phyloP scores from a whole-genome alignment of 495 filamentous ascomycete genomes.

The Haplographium delicatum region DNA sequence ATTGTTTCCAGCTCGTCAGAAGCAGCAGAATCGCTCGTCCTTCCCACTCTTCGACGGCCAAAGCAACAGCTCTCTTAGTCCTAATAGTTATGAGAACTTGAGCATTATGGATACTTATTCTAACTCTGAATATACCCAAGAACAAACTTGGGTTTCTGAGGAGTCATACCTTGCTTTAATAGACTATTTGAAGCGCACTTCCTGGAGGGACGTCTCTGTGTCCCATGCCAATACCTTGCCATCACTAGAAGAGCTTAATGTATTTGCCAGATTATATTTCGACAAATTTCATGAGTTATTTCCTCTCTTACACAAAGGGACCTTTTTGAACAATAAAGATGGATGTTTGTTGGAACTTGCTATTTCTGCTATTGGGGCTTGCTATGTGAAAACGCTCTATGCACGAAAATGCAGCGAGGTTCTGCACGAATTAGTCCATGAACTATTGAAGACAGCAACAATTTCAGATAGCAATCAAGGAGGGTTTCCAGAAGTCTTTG shows the following conservation, averaged over 20 bases:
- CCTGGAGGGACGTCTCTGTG: no score
- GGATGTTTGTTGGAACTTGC: background rate
- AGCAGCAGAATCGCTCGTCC: constrained; percentile 15
- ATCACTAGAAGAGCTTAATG: background rate
- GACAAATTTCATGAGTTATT: background rate
- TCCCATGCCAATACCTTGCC: background rate
- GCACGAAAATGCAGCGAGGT: background rate
- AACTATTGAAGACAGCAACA: background rate
- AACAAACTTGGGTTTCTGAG: background rate
- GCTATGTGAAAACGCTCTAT: background rate
- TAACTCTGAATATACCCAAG: constrained; percentile 27
- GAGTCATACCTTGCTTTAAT: background rate
- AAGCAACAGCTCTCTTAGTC: background rate
- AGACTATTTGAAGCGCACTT: background rate
- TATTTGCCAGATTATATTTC: background rate
- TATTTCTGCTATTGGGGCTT: background rate
- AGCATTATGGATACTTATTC: constrained; percentile 18
- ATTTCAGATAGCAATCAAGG: background rate
- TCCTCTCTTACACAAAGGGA: background rate
- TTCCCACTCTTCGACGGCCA: constrained; percentile 13
- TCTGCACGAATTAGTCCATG: background rate
- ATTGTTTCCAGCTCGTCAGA: constrained; percentile 28
- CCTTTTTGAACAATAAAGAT: background rate
- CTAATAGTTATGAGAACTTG: constrained; percentile 18
- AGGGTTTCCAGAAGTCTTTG: background rate